Evolutionary conservation across 371 early-diverging fungal genomes (phyloP), one percentile per base, ranked within the genome.

Genomic region (Rhizomucor miehei): DNA sequence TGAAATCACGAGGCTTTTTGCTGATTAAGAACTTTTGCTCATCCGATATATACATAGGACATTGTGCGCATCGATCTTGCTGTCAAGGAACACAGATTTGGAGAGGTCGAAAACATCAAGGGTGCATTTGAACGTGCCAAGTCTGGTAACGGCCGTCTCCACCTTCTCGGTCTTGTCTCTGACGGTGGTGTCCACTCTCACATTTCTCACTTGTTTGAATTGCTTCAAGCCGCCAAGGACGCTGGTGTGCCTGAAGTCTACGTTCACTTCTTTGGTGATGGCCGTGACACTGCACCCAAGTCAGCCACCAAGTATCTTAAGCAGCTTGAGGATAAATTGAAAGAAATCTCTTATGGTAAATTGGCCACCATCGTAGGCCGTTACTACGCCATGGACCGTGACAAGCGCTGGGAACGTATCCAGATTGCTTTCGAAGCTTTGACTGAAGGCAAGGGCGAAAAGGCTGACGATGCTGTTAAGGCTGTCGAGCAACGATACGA

Each of bases 351-450:
- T 6, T 96, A 93, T 71, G 98, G 97, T 58, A 84, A 80, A 62
- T 56, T 99, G 19, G 98, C 95, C 35, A 94, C 97, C 37, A 84
- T 99, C 39, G 82, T 87, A 19, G 99, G 99, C 29, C 87, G 99
- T 52, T 99, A 98, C 87, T 99, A 98, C 72, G 96, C 99, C 55
- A 99, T 99, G 99, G 99, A 99, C 75, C 91, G 99, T 73, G 99
- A 99, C 81, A 97, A 96, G 86, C 91, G 99, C 60, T 95, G 98
- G 94, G 99, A 99, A 77, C 89, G 99, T 64, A 77, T 98, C 56
- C 82, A 95, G 82, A 62, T 93, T 47, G 98, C 99, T 37, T 91
- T 92, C 63, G 92, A 98, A 41, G 95, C 85, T 40, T 73, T 97
- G 75, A 88, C 91, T 43, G 75, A 84, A 60, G 94, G 92, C 47